These are phyloP conservation scores for Russula emetica DNA, from an alignment of 768 basidiomycete genomes.

Conservation along the genomic window DNA sequence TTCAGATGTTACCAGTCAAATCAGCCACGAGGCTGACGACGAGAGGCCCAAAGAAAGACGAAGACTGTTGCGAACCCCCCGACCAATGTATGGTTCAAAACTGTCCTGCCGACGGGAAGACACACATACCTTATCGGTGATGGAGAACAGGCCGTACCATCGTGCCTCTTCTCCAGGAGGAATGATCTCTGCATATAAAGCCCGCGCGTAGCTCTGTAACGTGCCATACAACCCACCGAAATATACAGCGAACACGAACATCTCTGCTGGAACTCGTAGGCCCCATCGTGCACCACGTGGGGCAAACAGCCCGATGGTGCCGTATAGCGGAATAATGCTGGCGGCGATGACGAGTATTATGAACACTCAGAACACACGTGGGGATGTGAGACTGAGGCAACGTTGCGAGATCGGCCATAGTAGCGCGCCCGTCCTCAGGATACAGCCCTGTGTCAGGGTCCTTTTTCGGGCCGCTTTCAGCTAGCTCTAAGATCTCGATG, in stretches of 20 bases:
- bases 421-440: conserved; percentile 67
- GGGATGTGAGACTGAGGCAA: conserved; percentile 58
- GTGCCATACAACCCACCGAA: conserved; percentile 82
- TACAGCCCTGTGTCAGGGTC: conserved; percentile 51
- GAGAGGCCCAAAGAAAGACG: conserved; percentile 87
- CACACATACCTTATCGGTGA: conserved; percentile 74
- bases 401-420: conserved; percentile 73
- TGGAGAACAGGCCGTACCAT: conserved; percentile 84
- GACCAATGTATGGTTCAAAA: conserved; percentile 1
- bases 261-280: conserved; percentile 73
- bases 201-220: conserved; percentile 86
- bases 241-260: conserved; percentile 77
- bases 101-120: background rate
- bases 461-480: conserved; percentile 44
- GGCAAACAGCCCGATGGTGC: conserved; percentile 74
- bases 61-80: conserved; percentile 51
- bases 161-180: conserved; percentile 86
- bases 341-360: conserved; percentile 58
- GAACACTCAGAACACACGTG: conserved; percentile 60
- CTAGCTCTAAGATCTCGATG: too few species aligned
- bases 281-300: conserved; percentile 50
- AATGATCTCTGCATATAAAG: conserved; percentile 81
- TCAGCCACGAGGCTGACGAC: conserved; percentile 87
- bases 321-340: conserved; percentile 72
- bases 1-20: conserved; percentile 84